Evolutionary conservation across 495 filamentous ascomycete species (phyloP).

Genomic region (Trypethelium eluteriae): DNA sequence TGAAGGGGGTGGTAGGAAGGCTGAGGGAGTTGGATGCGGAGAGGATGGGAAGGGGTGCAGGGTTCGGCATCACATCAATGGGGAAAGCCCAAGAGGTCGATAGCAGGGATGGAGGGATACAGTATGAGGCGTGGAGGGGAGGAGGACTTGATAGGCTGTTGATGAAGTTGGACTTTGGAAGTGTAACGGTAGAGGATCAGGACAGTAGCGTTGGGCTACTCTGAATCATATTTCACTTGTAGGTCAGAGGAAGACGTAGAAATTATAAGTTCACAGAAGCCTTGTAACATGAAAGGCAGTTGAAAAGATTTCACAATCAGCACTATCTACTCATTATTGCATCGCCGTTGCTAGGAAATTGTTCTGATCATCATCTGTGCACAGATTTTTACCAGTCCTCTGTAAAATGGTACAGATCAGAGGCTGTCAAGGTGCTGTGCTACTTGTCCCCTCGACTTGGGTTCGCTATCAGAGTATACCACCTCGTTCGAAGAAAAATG

Average conservation of each 20-base stretch:
- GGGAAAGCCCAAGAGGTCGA: background rate
- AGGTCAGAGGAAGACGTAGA: background rate
- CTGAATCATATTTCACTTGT: background rate
- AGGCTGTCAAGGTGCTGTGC: too few species aligned
- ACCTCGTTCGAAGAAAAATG: too few species aligned
- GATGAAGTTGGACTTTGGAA: constrained; percentile 77
- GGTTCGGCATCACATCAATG: constrained; percentile 9
- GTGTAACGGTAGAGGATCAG: constrained; percentile 24
- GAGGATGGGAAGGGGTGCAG: constrained; percentile 24
- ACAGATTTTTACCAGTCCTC: too few species aligned
- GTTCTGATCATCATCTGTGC: too few species aligned
- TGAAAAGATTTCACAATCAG: too few species aligned
- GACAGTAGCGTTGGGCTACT: constrained; percentile 9
- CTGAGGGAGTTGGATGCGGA: constrained; percentile 53
- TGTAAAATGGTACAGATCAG: too few species aligned
- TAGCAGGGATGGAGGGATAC: constrained; percentile 26
- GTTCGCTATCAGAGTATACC: too few species aligned
- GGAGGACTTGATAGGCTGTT: constrained; percentile 71
- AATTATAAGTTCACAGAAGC: too few species aligned
- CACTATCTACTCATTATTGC: too few species aligned
- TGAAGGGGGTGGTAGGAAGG: constrained; percentile 54
- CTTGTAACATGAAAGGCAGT: too few species aligned
- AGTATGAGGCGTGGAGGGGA: constrained; percentile 45
- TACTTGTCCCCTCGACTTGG: too few species aligned
- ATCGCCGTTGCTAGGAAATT: too few species aligned